A percentile compares a stretch with the other conserved stretches of the same genome.
These are phyloP conservation scores for Sphagnum contortum DNA, from an alignment of 225 moss, liverwort and hornwort genomes.

Conservation along the genomic window DNA sequence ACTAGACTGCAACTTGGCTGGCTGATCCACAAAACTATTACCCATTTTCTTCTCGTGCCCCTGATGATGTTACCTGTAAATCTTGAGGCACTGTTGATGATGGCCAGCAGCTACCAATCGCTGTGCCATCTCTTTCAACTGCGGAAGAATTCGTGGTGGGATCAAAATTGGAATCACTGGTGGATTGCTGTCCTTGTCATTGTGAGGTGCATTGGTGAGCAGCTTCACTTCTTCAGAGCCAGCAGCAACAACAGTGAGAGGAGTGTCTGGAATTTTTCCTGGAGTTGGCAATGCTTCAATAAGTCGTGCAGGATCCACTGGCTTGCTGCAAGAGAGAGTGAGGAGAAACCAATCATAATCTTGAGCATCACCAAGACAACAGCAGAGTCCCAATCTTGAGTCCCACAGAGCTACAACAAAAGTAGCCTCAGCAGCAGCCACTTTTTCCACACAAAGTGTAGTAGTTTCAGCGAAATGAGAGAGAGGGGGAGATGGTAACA, in stretches of 20 bases:
- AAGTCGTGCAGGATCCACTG: constrained; percentile 64
- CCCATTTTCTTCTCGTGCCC: not conserved
- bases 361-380: no score
- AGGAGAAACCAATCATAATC: no score
- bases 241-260: constrained; percentile 27
- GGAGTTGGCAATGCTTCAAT: constrained; percentile 66
- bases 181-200: constrained; percentile 46
- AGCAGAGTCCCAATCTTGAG: no score
- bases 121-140: constrained; percentile 80
- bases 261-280: constrained; percentile 39
- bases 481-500: not conserved
- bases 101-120: constrained; percentile 77
- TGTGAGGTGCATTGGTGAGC: constrained; percentile 43
- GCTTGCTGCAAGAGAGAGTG: constrained; percentile 47
- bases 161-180: constrained; percentile 65
- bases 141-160: constrained; percentile 70
- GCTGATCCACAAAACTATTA: not conserved
- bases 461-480: no score
- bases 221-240: constrained; percentile 48
- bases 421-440: no score
- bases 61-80: constrained; percentile 42
- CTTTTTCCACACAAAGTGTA: no score
- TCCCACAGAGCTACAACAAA: no score
- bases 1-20: not conserved
- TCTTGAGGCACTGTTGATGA: constrained; percentile 80